Evolutionary conservation across 2,329 filamentous ascomycete genomes (phyloP).

Genomic region (Xylaria sp.): DNA sequence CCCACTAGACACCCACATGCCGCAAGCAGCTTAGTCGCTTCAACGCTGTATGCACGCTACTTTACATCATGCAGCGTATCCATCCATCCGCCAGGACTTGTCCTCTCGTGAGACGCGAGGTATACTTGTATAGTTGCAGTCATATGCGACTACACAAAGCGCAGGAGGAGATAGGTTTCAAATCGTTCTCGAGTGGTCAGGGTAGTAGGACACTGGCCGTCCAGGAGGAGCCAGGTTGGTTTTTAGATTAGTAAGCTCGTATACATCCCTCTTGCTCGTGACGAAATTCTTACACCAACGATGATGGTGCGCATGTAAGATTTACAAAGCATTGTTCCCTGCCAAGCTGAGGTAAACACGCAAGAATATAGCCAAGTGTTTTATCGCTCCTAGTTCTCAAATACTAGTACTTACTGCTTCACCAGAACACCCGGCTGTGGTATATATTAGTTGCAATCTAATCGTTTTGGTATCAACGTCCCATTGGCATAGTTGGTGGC

Average conservation of each 20-base stretch:
- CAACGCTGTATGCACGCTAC: constrained; percentile 13
- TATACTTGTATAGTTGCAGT: not conserved
- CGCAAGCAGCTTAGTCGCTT: constrained; percentile 27
- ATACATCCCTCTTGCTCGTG: not conserved
- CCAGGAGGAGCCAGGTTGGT: not conserved
- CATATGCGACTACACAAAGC: not conserved
- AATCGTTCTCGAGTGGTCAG: not conserved
- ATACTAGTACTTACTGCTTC: not conserved
- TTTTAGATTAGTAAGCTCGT: not conserved
- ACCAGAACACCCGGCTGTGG: not conserved
- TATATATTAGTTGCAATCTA: no score
- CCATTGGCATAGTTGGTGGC: no score
- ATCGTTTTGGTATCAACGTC: no score
- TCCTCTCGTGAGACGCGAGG: not conserved
- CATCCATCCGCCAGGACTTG: not conserved
- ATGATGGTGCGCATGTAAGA: not conserved
- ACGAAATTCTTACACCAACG: not conserved
- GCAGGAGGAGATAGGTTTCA: not conserved
- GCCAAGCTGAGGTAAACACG: not conserved
- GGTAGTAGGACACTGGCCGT: not conserved
- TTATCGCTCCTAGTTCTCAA: no score
- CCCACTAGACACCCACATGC: constrained; percentile 31
- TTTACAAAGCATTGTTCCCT: not conserved
- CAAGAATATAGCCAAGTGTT: not conserved
- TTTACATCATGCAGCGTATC: not conserved